Percentiles rank a stretch among this genome's conserved stretches.
phyloP scores from a whole-genome alignment of 257 asterid species.

The Hygrophila difformis region DNA sequence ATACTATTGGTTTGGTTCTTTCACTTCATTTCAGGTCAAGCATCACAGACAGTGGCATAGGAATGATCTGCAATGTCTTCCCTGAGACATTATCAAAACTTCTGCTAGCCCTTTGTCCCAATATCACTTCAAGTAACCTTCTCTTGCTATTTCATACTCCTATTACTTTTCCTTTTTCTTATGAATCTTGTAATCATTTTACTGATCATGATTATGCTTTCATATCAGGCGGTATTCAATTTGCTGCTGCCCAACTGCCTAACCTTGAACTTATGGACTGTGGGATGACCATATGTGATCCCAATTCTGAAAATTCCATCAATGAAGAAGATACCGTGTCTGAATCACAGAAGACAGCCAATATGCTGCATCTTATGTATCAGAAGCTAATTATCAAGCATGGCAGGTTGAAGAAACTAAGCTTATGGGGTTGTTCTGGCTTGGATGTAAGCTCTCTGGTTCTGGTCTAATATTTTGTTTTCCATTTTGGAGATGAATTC shows the following conservation, averaged over 20 bases:
- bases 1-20: constrained; percentile 7
- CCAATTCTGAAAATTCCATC: constrained; percentile 30
- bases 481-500: background rate
- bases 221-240: constrained; percentile 79
- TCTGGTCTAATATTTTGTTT: background rate
- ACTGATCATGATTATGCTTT: background rate
- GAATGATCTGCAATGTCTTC: constrained; percentile 91
- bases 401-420: constrained; percentile 67
- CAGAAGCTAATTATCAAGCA: constrained; percentile 95
- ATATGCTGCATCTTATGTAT: constrained; percentile 51
- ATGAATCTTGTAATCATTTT: background rate
- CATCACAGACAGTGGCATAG: constrained; percentile 89
- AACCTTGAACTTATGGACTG: constrained; percentile 80
- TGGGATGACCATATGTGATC: constrained; percentile 82
- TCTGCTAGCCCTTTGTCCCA: constrained; percentile 90
- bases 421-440: constrained; percentile 99
- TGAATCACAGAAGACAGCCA: constrained; percentile 34
- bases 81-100: constrained; percentile 75
- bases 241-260: constrained; percentile 91
- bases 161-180: constrained; percentile 1
- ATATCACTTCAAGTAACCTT: constrained; percentile 83
- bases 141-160: too few species aligned
- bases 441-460: constrained; percentile 64
- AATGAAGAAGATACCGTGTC: constrained; percentile 31
- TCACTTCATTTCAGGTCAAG: constrained; percentile 61